Evolutionary conservation across 2,329 filamentous ascomycete genomes (phyloP).

Genomic region (Coniochaeta prunicola): DNA sequence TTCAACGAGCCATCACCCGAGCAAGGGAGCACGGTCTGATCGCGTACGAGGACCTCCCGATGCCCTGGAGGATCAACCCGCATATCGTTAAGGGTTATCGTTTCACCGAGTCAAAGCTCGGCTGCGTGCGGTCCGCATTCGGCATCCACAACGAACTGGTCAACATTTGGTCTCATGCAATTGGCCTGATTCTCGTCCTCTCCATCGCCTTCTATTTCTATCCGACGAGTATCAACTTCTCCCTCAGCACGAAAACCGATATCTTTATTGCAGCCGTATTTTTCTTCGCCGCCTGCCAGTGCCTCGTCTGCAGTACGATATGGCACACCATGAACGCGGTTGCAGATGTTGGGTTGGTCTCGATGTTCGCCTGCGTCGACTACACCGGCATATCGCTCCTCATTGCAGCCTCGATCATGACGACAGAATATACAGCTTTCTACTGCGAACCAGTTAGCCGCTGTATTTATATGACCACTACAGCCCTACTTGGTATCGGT

Average conservation of each 20-base stretch:
- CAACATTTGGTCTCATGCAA: constrained; percentile 95
- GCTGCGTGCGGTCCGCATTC: constrained; percentile 80
- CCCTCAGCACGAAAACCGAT: constrained; percentile 77
- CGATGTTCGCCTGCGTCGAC: constrained; percentile 94
- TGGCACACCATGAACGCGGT: constrained; percentile 99
- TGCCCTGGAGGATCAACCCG: constrained; percentile 91
- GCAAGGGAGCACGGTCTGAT: constrained; percentile 79
- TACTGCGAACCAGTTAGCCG: constrained; percentile 91
- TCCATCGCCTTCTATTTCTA: constrained; percentile 94
- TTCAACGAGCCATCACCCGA: constrained; percentile 67
- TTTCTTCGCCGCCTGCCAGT: constrained; percentile 93
- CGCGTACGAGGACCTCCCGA: constrained; percentile 80
- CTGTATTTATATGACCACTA: constrained; percentile 78
- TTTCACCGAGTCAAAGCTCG: constrained; percentile 84
- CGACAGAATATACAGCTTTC: constrained; percentile 96
- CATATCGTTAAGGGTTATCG: constrained; percentile 90
- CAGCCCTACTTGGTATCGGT: constrained; percentile 71
- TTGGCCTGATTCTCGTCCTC: constrained; percentile 83
- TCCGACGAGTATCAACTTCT: constrained; percentile 79
- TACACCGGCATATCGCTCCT: constrained; percentile 96
- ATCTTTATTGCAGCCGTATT: constrained; percentile 88
- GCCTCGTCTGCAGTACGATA: constrained; percentile 86
- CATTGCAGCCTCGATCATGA: constrained; percentile 94
- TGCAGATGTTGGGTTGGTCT: constrained; percentile 80
- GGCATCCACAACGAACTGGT: constrained; percentile 85